Evolutionary conservation across 352 stramenopile species (phyloP).

Genomic region (Phytopythium chamaehyphon): DNA sequence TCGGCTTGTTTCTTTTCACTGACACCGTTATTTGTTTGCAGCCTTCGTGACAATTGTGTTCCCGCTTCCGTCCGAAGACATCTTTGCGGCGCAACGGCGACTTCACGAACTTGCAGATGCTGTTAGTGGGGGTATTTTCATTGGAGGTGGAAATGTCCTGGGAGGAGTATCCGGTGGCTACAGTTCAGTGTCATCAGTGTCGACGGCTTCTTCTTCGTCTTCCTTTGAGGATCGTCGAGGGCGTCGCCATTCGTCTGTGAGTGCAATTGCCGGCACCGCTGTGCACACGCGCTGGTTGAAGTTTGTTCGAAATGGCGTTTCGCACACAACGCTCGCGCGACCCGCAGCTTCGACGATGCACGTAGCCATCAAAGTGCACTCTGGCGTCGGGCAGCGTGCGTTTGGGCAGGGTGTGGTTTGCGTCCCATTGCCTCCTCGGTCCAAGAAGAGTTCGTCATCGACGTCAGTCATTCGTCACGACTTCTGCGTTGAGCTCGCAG

Average conservation of each 20-base stretch:
- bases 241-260: conserved; percentile 1
- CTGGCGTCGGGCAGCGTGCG: conserved; percentile 30
- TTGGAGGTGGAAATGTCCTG: conserved; percentile 9
- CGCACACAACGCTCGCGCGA: conserved; percentile 53
- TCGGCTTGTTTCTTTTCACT: neutral
- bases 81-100: conserved; percentile 80
- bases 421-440: conserved; percentile 32
- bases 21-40: conserved; percentile 8
- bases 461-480: conserved; percentile 1
- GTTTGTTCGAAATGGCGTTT: conserved; percentile 45
- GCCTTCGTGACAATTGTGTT: conserved; percentile 68
- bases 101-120: conserved; percentile 73
- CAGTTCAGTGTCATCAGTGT: neutral
- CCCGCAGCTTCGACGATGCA: conserved; percentile 55
- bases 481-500: conserved; percentile 52
- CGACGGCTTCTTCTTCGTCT: neutral
- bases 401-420: conserved; percentile 70
- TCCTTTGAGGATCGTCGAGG: conserved; percentile 1
- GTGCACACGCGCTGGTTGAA: conserved; percentile 41
- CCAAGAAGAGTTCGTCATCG: conserved; percentile 10
- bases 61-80: conserved; percentile 75
- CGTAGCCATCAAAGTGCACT: conserved; percentile 68
- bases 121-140: conserved; percentile 56
- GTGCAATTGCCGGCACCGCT: conserved; percentile 43
- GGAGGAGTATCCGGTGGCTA: neutral